A percentile compares a stretch with the other conserved stretches of the same genome.
Evolutionary conservation across 2,329 filamentous ascomycete genomes (phyloP).

Genomic region (Aspergillus caelatus): DNA sequence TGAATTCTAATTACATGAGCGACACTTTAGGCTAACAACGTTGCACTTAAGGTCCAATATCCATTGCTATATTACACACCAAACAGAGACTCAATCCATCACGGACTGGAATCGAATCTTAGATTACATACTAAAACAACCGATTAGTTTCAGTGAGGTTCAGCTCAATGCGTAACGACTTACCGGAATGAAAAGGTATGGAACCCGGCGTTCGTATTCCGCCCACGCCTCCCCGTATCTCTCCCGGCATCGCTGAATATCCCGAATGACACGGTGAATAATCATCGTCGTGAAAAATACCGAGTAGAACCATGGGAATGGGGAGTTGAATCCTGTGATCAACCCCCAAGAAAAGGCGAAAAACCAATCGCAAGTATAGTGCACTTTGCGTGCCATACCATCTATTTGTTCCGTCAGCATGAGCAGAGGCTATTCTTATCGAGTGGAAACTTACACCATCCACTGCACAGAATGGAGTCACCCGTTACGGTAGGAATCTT

Average conservation of each 20-base stretch:
- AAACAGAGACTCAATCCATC: neutral
- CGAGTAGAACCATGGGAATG: conserved; percentile 87
- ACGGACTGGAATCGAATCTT: neutral
- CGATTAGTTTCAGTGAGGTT: conserved; percentile 5
- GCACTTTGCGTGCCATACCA: conserved; percentile 73
- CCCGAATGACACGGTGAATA: conserved; percentile 71
- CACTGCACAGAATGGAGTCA: conserved; percentile 77
- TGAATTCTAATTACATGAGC: conserved; percentile 23
- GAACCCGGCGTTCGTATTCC: conserved; percentile 77
- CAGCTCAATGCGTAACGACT: conserved; percentile 23
- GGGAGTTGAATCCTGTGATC: conserved; percentile 75
- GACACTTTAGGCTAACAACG: neutral
- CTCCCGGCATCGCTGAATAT: conserved; percentile 71
- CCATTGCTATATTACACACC: neutral
- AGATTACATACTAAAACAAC: conserved; percentile 19
- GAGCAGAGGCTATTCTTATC: neutral
- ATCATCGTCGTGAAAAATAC: conserved; percentile 81
- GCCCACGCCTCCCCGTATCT: conserved; percentile 82
- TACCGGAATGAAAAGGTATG: conserved; percentile 80
- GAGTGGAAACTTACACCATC: conserved; percentile 67
- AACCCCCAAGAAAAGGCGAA: conserved; percentile 77
- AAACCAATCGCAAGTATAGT: conserved; percentile 78
- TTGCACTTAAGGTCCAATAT: neutral
- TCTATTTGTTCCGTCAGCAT: conserved; percentile 40
- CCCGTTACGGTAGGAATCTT: conserved; percentile 72